A percentile compares a stretch with the other conserved stretches of the same genome.
These are phyloP conservation scores for Salix purpurea DNA, from an alignment of 345 rosid species.

Conservation along the genomic window DNA sequence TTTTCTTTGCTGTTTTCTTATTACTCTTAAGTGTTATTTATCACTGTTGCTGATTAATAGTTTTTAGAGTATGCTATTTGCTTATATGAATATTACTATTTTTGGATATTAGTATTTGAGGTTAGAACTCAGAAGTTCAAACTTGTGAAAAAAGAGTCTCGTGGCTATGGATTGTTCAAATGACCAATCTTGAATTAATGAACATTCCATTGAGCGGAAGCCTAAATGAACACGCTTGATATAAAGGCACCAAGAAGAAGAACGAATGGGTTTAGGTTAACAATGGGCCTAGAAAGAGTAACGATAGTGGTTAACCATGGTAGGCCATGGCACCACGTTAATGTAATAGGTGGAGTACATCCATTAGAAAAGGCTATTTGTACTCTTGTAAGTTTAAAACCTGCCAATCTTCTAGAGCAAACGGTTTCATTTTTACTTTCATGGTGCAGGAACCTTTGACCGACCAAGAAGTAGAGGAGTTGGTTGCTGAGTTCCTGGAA, in stretches of 20 bases:
- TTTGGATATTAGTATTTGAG: neutral
- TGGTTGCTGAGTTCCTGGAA: slow-evolving; percentile 68
- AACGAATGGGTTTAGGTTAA: neutral
- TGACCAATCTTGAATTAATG: neutral
- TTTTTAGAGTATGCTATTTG: neutral
- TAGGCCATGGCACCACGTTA: neutral
- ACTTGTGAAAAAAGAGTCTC: neutral
- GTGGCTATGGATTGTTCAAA: neutral
- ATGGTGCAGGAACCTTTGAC: slow-evolving; percentile 68
- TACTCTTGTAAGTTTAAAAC: neutral
- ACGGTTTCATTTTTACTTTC: slow-evolving; percentile 8
- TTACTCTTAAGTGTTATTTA: neutral
- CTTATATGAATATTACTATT: neutral
- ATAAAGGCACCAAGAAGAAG: neutral
- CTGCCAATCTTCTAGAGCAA: neutral
- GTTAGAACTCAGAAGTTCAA: neutral
- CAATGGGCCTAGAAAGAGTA: neutral
- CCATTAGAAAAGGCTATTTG: neutral
- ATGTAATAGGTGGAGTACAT: neutral
- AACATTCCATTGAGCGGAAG: neutral
- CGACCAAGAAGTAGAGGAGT: slow-evolving; percentile 83
- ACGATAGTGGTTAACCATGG: neutral
- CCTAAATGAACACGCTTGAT: neutral
- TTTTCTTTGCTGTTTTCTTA: neutral
- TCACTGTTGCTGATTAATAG: neutral